These are phyloP conservation scores for Colletotrichum sp. DNA, from an alignment of 2,329 filamentous ascomycete genomes.

Conservation along the genomic window DNA sequence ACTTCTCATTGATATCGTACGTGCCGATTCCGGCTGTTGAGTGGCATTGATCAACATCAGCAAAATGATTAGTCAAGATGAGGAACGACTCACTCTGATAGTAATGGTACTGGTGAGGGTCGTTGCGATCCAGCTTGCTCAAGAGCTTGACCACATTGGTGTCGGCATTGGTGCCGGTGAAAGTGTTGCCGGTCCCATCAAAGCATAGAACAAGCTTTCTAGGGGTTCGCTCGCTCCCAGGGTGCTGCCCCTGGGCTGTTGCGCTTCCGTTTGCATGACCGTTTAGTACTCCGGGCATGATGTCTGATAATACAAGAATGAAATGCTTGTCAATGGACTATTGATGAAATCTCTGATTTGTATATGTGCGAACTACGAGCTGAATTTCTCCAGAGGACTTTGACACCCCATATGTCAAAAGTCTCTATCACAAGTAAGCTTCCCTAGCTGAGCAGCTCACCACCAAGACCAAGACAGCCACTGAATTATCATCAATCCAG, in stretches of 20 bases:
- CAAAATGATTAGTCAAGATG: too few species aligned
- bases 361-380: accelerated
- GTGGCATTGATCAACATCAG: background rate
- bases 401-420: background rate
- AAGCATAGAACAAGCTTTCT: conserved; percentile 53
- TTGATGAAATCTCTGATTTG: too few species aligned
- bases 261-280: background rate
- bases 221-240: background rate
- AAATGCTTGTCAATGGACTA: too few species aligned
- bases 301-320: background rate
- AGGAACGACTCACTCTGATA: conserved; percentile 45
- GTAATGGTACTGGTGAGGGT: conserved; percentile 50
- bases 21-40: conserved; percentile 52
- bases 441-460: background rate
- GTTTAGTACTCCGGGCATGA: background rate
- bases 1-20: conserved; percentile 48
- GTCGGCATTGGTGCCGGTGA: conserved; percentile 50
- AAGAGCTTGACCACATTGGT: conserved; percentile 60
- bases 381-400: accelerated
- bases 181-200: conserved; percentile 53
- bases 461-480: background rate
- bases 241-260: background rate
- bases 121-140: conserved; percentile 48
- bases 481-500: accelerated
- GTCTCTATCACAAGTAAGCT: background rate